phyloP scores from a whole-genome alignment of 2,329 filamentous ascomycete genomes.

The Fusarium torreyae region DNA sequence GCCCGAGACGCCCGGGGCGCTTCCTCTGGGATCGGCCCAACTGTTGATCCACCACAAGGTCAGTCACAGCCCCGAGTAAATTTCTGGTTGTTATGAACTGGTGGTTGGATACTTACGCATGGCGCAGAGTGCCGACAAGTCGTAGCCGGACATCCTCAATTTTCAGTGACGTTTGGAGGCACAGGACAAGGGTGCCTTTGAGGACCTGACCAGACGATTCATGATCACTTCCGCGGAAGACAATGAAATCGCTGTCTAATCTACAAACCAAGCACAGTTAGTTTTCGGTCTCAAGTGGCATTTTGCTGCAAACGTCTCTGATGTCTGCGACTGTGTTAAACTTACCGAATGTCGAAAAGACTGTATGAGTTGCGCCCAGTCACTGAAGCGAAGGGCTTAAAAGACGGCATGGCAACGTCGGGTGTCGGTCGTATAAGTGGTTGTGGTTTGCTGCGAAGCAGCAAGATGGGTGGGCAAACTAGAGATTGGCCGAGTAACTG shows the following conservation, averaged over 20 bases:
- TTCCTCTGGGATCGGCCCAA: slow-evolving; percentile 68
- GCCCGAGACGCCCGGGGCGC: slow-evolving; percentile 71
- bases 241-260: slow-evolving; percentile 83
- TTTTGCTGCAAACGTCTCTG: too few species aligned
- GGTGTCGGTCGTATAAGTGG: slow-evolving; percentile 32
- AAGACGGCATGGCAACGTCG: slow-evolving; percentile 65
- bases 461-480: slow-evolving; percentile 20
- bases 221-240: slow-evolving; percentile 81
- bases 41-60: slow-evolving; percentile 51
- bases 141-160: slow-evolving; percentile 82
- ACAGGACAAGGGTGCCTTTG: slow-evolving; percentile 81
- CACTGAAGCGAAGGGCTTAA: slow-evolving; percentile 69
- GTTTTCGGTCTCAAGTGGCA: not conserved
- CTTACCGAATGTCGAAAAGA: slow-evolving; percentile 72
- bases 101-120: slow-evolving; percentile 67
- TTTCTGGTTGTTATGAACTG: slow-evolving; percentile 15
- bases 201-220: slow-evolving; percentile 83
- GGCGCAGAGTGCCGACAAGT: slow-evolving; percentile 77
- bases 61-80: slow-evolving; percentile 18
- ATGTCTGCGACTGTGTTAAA: slow-evolving; percentile 10
- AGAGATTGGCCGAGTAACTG: slow-evolving; percentile 34
- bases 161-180: slow-evolving; percentile 76
- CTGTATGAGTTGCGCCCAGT: slow-evolving; percentile 66
- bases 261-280: slow-evolving; percentile 58
- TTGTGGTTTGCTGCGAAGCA: slow-evolving; percentile 32